phyloP scores from a whole-genome alignment of 192 early-diverging fungal species.

The Helicostylum pulchrum region DNA sequence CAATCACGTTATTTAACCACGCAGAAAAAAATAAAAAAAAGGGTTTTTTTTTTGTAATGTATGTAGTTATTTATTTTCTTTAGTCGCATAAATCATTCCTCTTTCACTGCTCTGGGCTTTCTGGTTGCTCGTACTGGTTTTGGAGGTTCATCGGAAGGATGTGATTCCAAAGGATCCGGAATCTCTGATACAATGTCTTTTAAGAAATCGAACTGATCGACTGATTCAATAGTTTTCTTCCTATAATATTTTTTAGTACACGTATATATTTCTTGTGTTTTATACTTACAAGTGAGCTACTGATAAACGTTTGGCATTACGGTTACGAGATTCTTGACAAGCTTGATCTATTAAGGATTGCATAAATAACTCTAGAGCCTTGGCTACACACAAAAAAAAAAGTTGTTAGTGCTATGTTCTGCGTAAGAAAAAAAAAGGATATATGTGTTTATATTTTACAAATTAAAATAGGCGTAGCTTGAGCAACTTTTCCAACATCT shows the following conservation, averaged over 20 bases:
- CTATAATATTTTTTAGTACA: conserved; percentile 33
- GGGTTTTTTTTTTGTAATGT: no score
- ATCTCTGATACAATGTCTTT: conserved; percentile 82
- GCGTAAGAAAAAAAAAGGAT: neutral
- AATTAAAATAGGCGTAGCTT: conserved; percentile 93
- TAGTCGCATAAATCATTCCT: neutral
- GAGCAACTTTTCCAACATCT: conserved; percentile 97
- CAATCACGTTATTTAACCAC: no score
- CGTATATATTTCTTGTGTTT: neutral
- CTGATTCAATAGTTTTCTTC: conserved; percentile 76
- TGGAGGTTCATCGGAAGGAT: conserved; percentile 3
- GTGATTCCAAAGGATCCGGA: conserved; percentile 58
- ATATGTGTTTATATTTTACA: conserved; percentile 54
- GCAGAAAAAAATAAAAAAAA: no score
- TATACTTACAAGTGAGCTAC: conserved; percentile 78
- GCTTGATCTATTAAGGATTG: conserved; percentile 87
- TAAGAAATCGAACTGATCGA: conserved; percentile 93
- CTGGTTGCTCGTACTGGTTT: conserved; percentile 1
- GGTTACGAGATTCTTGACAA: conserved; percentile 72
- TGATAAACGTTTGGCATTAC: conserved; percentile 81
- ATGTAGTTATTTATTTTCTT: no score
- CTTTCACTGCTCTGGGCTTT: conserved; percentile 11
- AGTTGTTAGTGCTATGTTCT: neutral
- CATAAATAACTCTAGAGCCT: conserved; percentile 94
- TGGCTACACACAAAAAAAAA: conserved; percentile 52